Base-by-base conservation (phyloP, 768 basidiomycete genomes). In the Pisolithus tinctorius region DNA sequence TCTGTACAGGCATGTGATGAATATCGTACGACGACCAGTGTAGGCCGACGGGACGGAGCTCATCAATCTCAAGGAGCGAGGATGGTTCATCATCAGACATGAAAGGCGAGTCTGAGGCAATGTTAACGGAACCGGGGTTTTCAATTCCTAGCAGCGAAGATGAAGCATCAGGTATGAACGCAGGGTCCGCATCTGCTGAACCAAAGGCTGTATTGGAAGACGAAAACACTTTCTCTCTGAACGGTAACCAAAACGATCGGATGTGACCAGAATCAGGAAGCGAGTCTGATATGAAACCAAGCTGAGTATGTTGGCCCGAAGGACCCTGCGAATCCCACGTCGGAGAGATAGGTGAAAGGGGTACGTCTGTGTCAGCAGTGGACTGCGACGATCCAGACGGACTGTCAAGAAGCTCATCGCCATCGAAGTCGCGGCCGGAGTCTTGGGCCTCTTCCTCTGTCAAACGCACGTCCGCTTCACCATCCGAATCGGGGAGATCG, bases 261-360 rank as follows among this genome's bases (percentile, higher is more conserved):
- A 50, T 27, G 20, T 50, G 54, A 27, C 61, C 60, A 9, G 55
- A 37, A 26, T 55, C 55, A 26, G 54, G 40, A 6, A 47, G 49
- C n/a, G 57, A 57, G 27, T 63, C 61, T 4, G 56, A 53, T 30
- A 58, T 20, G 8, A 57, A 50, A 6, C 53, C 41, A 39, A 61
- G 50, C 4, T 56, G 48, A n/a, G 58, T 50, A 1, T 45, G 45
- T 14, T 45, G 52, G 1, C 27, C 29, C 7, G 51, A 44, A 17
- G 61, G 42, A 38, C 52, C 43, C 1, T 59, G 48, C 5, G 60
- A 45, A 17, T 56, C 60, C 70, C 66, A 69, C 29, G 59, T 62
- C 43, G 70, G 71, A 14, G 70, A 71, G 29, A 71, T 57, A 4
- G 71, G 70, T 4, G 71, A 69, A 7, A 70, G 60, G 9, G 62